phyloP scores from a whole-genome alignment of 495 filamentous ascomycete species.

The Entonaema liquescens region DNA sequence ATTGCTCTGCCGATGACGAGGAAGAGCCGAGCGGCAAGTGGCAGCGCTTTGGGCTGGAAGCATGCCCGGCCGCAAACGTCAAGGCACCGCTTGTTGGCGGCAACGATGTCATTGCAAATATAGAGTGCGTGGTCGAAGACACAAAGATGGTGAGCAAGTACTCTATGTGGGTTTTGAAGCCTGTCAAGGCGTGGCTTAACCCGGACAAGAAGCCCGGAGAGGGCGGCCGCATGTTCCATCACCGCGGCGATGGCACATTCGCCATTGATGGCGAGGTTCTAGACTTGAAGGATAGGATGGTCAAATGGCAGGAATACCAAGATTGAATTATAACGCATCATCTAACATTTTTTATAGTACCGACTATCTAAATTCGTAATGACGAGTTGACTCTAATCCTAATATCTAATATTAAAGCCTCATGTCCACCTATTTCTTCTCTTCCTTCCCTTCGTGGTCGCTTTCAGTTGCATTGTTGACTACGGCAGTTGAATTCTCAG shows the following conservation, averaged over 20 bases:
- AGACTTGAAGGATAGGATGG: constrained; percentile 48
- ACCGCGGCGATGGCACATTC: constrained; percentile 50
- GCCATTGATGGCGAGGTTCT: constrained; percentile 50
- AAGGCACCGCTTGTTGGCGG: constrained; percentile 50
- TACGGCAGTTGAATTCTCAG: constrained; percentile 12
- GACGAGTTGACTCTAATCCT: constrained; percentile 11
- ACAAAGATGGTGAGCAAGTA: constrained; percentile 50
- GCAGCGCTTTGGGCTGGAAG: constrained; percentile 47
- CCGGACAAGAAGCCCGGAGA: constrained; percentile 42
- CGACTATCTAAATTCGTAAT: constrained; percentile 32
- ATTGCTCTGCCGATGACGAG: constrained; percentile 58
- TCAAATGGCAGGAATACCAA: constrained; percentile 52
- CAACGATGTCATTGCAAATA: constrained; percentile 45
- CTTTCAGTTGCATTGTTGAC: constrained; percentile 7
- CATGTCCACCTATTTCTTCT: constrained; percentile 1
- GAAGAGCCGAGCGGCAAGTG: constrained; percentile 50
- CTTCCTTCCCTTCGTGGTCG: constrained; percentile 13
- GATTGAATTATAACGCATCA: constrained; percentile 35
- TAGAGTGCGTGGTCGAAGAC: constrained; percentile 51
- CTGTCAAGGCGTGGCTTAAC: constrained; percentile 48
- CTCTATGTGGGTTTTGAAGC: constrained; percentile 50
- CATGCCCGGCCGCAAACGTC: constrained; percentile 44
- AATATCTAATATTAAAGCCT: neutral
- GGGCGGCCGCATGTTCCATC: constrained; percentile 52
- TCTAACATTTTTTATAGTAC: constrained; percentile 32